Evolutionary conservation across 2,329 filamentous ascomycete species (phyloP), one percentile per base, ranked within the genome.

Genomic region (Ceratocystis albifundus): DNA sequence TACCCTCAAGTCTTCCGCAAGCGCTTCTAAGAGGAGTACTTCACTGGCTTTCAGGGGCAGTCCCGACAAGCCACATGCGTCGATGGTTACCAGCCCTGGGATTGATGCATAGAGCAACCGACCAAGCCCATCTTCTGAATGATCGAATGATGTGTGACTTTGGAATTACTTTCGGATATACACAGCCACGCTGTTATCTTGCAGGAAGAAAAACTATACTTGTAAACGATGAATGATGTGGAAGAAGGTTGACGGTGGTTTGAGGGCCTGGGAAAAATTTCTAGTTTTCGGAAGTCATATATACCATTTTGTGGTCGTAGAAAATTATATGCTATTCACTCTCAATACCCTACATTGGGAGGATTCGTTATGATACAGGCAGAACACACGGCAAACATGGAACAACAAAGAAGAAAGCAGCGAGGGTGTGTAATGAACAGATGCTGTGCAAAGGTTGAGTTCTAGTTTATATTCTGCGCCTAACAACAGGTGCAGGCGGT

Each of bases 41-140:
- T 75, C 80, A 36, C 74, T 86, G 70, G 82, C 84, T 71, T 83
- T 83, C 75, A 80, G 84, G 71, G 81, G 81, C 70, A 86, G 83
- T 71, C 83, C 84, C 28, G 84, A 86, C 72, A 85, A 85, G 75
- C 71, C 76, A 63, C 75, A 77, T 64, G 71, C 72, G 61, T 70
- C 75, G 44, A 71, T 73, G 7, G 70, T 68, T 28, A 69, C 71
- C 22, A 70, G 73, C 50, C 70, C 74, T 20, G 70, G 77, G 44
- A 71, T 74, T 68, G 59, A 59, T 17, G 25, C 62, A 36, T 64
- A 64, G 22, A 55, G 15, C 8, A 4, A 36, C 68, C 59, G 22
- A 55, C 17, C 2, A n/a, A 36, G 68, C 59, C 30, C 32, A 25
- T 20, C 22, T 59, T 25, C 8, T 28, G 20, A 59, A 59, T 28